Evolutionary conservation across 2,329 filamentous ascomycete genomes (phyloP), one percentile per base, ranked within the genome.

Genomic region (Alternaria consortialis): DNA sequence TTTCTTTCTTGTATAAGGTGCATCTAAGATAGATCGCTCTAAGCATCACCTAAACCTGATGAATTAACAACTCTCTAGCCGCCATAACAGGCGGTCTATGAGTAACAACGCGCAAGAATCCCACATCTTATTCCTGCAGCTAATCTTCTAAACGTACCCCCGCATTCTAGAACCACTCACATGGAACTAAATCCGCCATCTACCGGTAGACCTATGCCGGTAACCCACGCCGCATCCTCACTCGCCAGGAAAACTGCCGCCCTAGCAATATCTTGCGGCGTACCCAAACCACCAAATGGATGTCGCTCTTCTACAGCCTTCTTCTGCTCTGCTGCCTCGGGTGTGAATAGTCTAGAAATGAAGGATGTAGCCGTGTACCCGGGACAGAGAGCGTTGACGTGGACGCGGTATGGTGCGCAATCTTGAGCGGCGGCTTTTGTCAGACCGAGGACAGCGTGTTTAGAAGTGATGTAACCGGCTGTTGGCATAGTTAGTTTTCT

Each of bases 361-460:
- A 79, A 73, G 2, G 71, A 65, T 3, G 74, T 74, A 31, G 64
- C 64, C 17, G 70, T 74, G 39, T 74, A 86, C 6, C 85, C 85
- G 5, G 85, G 85, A 54, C 84, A 85, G 5, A 87, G 77, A 0
- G 84, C 83, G 65, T 87, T 87, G 34, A 81, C 80, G 61, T 87
- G 84, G 27, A 87, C 84, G 0, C 79, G 74, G 11, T 82, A 69
- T 0, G 70, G 69, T 0, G 81, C 84, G 63, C 84, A 85, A 40
- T 87, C 85, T 36, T 84, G 61, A 0, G 84, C 84, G 0, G 84
- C 77, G 8, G 80, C 74, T 34, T 80, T 78, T 0, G 84, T 87
- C 4, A 86, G 62, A n/a, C 82, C 83, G 55, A 81, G 75, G 0
- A 86, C 83, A 0, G 82, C 84, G 6, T 82, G 83, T 62, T 86